Evolutionary conservation across 768 basidiomycete species (phyloP).

Genomic region (Amanita inopinata): DNA sequence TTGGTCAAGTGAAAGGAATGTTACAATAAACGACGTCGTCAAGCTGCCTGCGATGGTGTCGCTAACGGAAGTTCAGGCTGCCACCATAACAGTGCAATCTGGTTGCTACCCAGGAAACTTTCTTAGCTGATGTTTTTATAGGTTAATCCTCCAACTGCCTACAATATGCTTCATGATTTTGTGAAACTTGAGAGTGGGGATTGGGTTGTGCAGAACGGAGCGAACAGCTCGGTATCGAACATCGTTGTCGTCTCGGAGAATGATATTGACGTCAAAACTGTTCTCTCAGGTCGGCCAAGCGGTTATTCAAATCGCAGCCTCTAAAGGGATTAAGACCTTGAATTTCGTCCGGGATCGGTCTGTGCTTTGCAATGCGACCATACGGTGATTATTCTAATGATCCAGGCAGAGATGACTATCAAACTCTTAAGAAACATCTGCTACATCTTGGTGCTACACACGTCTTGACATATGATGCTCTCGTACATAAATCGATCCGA

Average conservation of each 20-base stretch:
- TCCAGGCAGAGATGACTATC: slow-evolving; percentile 40
- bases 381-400: neutral
- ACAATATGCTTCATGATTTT: slow-evolving; percentile 72
- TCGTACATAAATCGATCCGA: slow-evolving; percentile 46
- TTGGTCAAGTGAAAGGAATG: slow-evolving; percentile 53
- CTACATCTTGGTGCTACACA: slow-evolving; percentile 60
- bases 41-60: slow-evolving; percentile 39
- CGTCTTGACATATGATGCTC: slow-evolving; percentile 70
- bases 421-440: slow-evolving; percentile 40
- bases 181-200: slow-evolving; percentile 54
- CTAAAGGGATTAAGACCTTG: slow-evolving; percentile 62
- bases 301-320: slow-evolving; percentile 78
- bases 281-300: slow-evolving; percentile 63
- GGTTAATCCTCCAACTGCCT: slow-evolving; percentile 81
- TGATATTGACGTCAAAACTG: neutral
- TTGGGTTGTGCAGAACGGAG: slow-evolving; percentile 82
- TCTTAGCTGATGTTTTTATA: slow-evolving; percentile 15
- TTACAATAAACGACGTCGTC: slow-evolving; percentile 46
- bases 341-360: slow-evolving; percentile 74
- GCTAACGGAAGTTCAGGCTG: slow-evolving; percentile 56
- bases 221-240: slow-evolving; percentile 63
- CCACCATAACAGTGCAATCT: slow-evolving; percentile 57
- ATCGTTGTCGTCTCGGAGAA: slow-evolving; percentile 7
- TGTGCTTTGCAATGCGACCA: slow-evolving; percentile 10
- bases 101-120: neutral